These are phyloP conservation scores for Casaregolazyma suthepensis DNA, from an alignment of 1,139 yeast species.

Conservation along the genomic window DNA sequence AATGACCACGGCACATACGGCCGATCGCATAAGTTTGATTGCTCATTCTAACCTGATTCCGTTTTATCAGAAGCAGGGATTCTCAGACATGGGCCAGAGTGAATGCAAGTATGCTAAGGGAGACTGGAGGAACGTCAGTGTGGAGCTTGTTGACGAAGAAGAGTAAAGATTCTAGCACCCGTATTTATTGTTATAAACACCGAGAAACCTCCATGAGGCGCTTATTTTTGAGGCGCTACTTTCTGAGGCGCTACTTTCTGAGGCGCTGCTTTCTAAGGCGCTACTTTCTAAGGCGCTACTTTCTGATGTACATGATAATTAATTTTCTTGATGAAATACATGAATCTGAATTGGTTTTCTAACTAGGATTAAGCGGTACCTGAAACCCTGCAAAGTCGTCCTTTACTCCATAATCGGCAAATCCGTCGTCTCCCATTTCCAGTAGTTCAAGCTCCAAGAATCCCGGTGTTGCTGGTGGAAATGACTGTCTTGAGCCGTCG, in stretches of 20 bases:
- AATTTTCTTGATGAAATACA: not conserved
- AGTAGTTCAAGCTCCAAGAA: slow-evolving; percentile 23
- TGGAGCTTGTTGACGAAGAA: slow-evolving; percentile 34
- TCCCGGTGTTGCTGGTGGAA: slow-evolving; percentile 16
- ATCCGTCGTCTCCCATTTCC: slow-evolving; percentile 22
- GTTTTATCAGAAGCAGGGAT: slow-evolving; percentile 78
- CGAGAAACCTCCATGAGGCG: not conserved
- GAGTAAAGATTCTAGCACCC: slow-evolving; percentile 8
- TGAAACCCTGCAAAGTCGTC: slow-evolving; percentile 19
- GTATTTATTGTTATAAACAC: not conserved
- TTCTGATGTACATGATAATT: not conserved
- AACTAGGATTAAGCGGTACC: slow-evolving; percentile 29
- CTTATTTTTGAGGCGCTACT: no score
- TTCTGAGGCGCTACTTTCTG: no score
- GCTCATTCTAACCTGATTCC: slow-evolving; percentile 65
- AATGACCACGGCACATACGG: slow-evolving; percentile 79
- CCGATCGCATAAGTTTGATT: slow-evolving; percentile 67
- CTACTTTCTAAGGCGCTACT: not conserved
- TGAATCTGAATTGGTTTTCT: not conserved
- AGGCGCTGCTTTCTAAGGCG: no score
- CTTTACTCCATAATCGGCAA: slow-evolving; percentile 19
- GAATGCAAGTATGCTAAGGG: slow-evolving; percentile 54
- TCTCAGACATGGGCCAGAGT: slow-evolving; percentile 57
- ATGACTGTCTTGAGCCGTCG: slow-evolving; percentile 1
- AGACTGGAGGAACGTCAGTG: slow-evolving; percentile 60